Base-by-base conservation (phyloP, 2,329 filamentous ascomycete species). In the Cladorrhinum sp. region DNA sequence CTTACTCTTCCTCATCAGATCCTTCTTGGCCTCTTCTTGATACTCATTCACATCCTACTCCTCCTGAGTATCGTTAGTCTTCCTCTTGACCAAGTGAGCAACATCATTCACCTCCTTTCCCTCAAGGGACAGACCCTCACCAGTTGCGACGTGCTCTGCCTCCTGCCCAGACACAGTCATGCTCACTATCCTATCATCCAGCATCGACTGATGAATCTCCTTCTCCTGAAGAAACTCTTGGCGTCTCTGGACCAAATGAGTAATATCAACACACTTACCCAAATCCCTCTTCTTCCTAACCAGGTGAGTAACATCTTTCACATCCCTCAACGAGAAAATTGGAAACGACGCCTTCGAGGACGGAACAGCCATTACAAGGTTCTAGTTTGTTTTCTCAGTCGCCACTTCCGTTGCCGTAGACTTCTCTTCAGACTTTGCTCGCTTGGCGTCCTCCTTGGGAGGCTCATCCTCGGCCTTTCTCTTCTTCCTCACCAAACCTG, bases 401-500 rank as follows among this genome's bases (percentile, higher is more conserved):
- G 73, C 71, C 2, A 72, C 70, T 32, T 68, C 70, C 16, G 67
- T 71, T 13, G 29, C 24, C 7, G 41, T 13, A 4, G 32, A 3
- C 7, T 8, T 12, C 7, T 73, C 74, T 49, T 75, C 73, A 2
- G 75, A 74, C 67, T 78, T 78, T 51, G 75, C 74, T 68, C 84
- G 85, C 75, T 87, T 92, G n/a, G 6, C 20, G 3, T 72, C 71
- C 25, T 68, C 70, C 16, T 67, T 71, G 16, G 29, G 48, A 12
- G 51, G 24, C 9, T 20, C 52, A 12, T 74, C 75, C 50, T 76
- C 74, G 2, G 76, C 75, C 69, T 79, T 79, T 48, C 76, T 74
- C 69, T 85, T 86, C 76, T 88, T 93, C 70, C 88, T 86, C 49
- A 93, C 87, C 50, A 93, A 78, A n/a, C 86, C 83, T 0, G 83